Base-by-base conservation (phyloP, 495 filamentous ascomycete species). In the Aspergillus panamensis region DNA sequence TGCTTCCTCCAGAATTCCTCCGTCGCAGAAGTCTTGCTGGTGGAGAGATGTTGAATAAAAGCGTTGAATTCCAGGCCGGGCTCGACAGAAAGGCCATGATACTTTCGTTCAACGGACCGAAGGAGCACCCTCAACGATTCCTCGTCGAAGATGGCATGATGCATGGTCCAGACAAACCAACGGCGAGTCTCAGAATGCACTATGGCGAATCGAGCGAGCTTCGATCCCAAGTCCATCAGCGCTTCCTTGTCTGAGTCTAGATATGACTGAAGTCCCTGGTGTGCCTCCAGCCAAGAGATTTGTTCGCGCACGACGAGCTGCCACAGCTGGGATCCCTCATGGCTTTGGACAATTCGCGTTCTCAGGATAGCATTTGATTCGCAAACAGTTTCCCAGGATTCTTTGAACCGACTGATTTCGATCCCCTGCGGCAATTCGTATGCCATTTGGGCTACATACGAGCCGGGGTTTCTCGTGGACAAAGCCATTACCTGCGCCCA, bases 71-170 rank as follows among this genome's bases (percentile, higher is more conserved):
- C n/a, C n/a, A n/a, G n/a, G n/a, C n/a, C n/a, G n/a, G n/a, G n/a
- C n/a, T n/a, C n/a, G n/a, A n/a, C n/a, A n/a, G n/a, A n/a, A n/a
- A n/a, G n/a, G n/a, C n/a, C n/a, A n/a, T n/a, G n/a, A n/a, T n/a
- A n/a, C n/a, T n/a, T n/a, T n/a, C n/a, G n/a, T n/a, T n/a, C n/a
- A n/a, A n/a, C n/a, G n/a, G n/a, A n/a, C n/a, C n/a, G n/a, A n/a
- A n/a, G n/a, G n/a, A n/a, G n/a, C n/a, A n/a, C n/a, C n/a, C n/a
- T n/a, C n/a, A n/a, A n/a, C n/a, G n/a, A n/a, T n/a, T n/a, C n/a
- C n/a, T n/a, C n/a, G n/a, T n/a, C n/a, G n/a, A n/a, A 87, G 1
- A 86, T 62, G 12, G 80, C 80, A 64, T 87, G 84, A 62, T 86
- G 84, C 9, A 90, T 80, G 8, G 74, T 77, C 3, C 89, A 63